Percentiles rank a stretch among this genome's conserved stretches.
phyloP scores from a whole-genome alignment of 2,329 filamentous ascomycete genomes.

The Simplicillium sp. region DNA sequence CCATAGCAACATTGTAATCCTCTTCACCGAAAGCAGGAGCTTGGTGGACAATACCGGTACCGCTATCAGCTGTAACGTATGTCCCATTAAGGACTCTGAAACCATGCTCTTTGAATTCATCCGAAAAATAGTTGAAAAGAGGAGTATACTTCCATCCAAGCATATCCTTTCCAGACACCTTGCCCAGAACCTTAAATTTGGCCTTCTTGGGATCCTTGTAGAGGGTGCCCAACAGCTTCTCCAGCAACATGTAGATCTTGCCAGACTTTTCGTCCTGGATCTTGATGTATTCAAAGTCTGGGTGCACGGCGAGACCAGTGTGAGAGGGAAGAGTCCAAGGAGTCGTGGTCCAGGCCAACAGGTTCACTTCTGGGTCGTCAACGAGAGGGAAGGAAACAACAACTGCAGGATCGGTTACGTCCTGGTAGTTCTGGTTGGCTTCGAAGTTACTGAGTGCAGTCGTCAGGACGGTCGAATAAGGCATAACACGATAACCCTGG shows the following conservation, averaged over 20 bases:
- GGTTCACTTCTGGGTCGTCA: constrained; percentile 62
- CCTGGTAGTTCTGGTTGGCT: constrained; percentile 88
- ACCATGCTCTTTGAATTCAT: constrained; percentile 75
- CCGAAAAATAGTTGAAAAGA: constrained; percentile 81
- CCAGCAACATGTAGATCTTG: constrained; percentile 77
- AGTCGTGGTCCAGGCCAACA: constrained; percentile 86
- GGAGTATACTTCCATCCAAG: constrained; percentile 83
- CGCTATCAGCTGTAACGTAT: constrained; percentile 83
- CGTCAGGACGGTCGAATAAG: constrained; percentile 83
- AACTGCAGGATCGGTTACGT: constrained; percentile 82
- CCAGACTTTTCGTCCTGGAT: constrained; percentile 73
- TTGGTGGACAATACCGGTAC: constrained; percentile 91
- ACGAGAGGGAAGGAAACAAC: constrained; percentile 81
- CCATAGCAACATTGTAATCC: constrained; percentile 78
- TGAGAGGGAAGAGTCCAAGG: constrained; percentile 80
- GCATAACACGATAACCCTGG: constrained; percentile 86
- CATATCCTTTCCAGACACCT: constrained; percentile 76
- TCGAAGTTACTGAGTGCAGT: constrained; percentile 92
- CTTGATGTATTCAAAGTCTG: constrained; percentile 80
- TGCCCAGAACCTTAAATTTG: constrained; percentile 75
- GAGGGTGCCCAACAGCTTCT: constrained; percentile 69
- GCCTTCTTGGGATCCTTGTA: constrained; percentile 97
- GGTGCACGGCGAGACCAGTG: constrained; percentile 66
- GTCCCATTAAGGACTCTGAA: constrained; percentile 76
- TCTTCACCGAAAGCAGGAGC: constrained; percentile 91